Evolutionary conservation across 1,139 yeast species (phyloP).

Genomic region (Debaryomyces nepalensis): DNA sequence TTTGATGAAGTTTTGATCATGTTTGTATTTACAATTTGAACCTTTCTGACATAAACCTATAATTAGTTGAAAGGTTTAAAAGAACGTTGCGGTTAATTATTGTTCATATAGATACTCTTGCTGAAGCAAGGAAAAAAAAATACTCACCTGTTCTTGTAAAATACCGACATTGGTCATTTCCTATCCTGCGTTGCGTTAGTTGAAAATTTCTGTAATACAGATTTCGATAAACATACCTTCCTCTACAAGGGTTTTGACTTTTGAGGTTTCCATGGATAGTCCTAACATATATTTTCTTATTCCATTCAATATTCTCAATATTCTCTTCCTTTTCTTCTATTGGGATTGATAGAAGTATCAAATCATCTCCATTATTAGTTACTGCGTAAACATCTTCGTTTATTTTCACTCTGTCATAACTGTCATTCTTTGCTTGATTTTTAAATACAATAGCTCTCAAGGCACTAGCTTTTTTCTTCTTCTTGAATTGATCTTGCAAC

Average conservation of each 20-base stretch:
- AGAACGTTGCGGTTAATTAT: constrained; percentile 16
- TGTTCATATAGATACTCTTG: constrained; percentile 7
- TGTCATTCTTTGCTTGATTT: constrained; percentile 34
- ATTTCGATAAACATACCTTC: constrained; percentile 15
- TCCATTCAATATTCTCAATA: constrained; percentile 33
- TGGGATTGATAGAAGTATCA: constrained; percentile 35
- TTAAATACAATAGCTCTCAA: constrained; percentile 26
- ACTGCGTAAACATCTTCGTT: constrained; percentile 42
- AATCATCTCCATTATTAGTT: constrained; percentile 34
- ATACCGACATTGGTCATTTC: constrained; percentile 40
- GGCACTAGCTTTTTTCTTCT: constrained; percentile 17
- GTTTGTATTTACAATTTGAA: constrained; percentile 57
- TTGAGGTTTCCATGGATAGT: constrained; percentile 35
- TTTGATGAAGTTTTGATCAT: constrained; percentile 53
- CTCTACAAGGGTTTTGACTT: constrained; percentile 19
- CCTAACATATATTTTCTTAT: constrained; percentile 31
- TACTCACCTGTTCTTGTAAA: constrained; percentile 48
- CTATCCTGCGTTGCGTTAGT: constrained; percentile 25
- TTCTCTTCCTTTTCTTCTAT: constrained; percentile 20
- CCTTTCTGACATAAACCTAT: constrained; percentile 60
- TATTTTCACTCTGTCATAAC: constrained; percentile 42
- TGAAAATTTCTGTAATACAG: background rate
- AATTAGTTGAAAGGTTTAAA: constrained; percentile 27
- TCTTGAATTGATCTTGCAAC: constrained; percentile 22
- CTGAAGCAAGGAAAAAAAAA: constrained; percentile 7